Conservation (phyloP, 345 rosid species). For the Pistacia atlantica region DNA sequence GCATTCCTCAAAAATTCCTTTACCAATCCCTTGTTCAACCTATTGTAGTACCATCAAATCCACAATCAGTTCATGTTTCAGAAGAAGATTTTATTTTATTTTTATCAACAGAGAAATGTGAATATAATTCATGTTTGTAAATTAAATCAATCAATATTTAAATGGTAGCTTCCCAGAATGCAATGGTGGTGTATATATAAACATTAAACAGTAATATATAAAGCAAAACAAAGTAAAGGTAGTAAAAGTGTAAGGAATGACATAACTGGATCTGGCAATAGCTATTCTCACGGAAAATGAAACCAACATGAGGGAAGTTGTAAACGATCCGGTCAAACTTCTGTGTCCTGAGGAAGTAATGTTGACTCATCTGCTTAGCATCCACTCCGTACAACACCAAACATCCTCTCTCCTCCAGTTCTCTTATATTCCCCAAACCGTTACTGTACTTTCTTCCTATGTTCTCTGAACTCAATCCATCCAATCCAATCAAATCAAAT, state of each 20-base stretch:
- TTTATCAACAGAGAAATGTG: too few species aligned
- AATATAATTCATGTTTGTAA: too few species aligned
- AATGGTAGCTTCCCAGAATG: background rate
- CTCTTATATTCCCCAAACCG: conserved; percentile 30
- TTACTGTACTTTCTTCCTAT: conserved; percentile 32
- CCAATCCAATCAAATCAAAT: background rate
- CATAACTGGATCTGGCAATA: conserved; percentile 39
- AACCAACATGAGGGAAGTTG: conserved; percentile 50
- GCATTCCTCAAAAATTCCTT: conserved; percentile 34
- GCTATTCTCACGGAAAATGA: conserved; percentile 32
- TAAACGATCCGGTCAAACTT: conserved; percentile 40
- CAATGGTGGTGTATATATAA: too few species aligned
- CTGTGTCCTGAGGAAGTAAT: conserved; percentile 33
- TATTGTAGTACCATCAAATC: conserved; percentile 18
- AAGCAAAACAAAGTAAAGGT: background rate
- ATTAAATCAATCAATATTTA: too few species aligned
- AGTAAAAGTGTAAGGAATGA: background rate
- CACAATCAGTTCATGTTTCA: background rate
- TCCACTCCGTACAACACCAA: conserved; percentile 37
- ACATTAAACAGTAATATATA: background rate
- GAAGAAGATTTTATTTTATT: too few species aligned
- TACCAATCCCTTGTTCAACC: conserved; percentile 40
- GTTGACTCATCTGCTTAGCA: conserved; percentile 39
- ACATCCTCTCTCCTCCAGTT: conserved; percentile 33
- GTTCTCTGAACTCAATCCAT: conserved; percentile 8